These are phyloP conservation scores for Elasticomyces elasticus DNA, from an alignment of 495 filamentous ascomycete species.

Conservation along the genomic window DNA sequence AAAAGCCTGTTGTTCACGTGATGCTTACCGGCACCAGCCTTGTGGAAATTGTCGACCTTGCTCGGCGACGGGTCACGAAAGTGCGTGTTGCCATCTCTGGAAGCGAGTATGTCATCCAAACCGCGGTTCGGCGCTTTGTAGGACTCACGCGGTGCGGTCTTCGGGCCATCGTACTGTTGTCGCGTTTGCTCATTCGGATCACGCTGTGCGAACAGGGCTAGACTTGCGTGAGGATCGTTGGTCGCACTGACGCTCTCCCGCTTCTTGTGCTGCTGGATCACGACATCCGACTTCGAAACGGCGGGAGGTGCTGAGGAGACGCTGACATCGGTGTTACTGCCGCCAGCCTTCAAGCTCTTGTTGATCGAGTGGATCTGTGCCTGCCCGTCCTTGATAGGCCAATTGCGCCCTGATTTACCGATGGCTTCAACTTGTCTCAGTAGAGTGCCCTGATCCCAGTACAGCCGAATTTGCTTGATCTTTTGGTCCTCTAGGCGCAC, in stretches of 20 bases:
- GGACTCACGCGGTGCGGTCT: conserved; percentile 43
- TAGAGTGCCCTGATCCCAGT: conserved; percentile 91
- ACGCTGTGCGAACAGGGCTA: conserved; percentile 58
- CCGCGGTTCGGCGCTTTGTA: conserved; percentile 55
- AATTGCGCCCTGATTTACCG: conserved; percentile 73
- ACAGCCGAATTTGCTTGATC: conserved; percentile 74
- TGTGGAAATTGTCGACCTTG: conserved; percentile 45
- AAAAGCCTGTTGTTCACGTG: conserved; percentile 62
- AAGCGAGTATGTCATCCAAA: conserved; percentile 55
- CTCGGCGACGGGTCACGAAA: conserved; percentile 37
- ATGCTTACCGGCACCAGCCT: conserved; percentile 59
- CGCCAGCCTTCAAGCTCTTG: conserved; percentile 15
- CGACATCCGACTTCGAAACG: conserved; percentile 18
- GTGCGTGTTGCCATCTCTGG: conserved; percentile 32
- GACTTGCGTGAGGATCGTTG: conserved; percentile 64
- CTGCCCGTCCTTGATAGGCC: conserved; percentile 85
- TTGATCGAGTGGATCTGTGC: conserved; percentile 50
- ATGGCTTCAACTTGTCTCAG: conserved; percentile 92
- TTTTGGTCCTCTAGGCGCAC: conserved; percentile 74
- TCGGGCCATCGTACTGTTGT: conserved; percentile 33
- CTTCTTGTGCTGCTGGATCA: conserved; percentile 15
- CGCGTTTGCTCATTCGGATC: conserved; percentile 39
- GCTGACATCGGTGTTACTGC: not conserved
- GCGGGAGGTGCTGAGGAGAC: not conserved
- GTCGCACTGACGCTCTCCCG: conserved; percentile 29